Evolutionary conservation across 208 protist species (phyloP).

Genomic region (Leishmania turanica): DNA sequence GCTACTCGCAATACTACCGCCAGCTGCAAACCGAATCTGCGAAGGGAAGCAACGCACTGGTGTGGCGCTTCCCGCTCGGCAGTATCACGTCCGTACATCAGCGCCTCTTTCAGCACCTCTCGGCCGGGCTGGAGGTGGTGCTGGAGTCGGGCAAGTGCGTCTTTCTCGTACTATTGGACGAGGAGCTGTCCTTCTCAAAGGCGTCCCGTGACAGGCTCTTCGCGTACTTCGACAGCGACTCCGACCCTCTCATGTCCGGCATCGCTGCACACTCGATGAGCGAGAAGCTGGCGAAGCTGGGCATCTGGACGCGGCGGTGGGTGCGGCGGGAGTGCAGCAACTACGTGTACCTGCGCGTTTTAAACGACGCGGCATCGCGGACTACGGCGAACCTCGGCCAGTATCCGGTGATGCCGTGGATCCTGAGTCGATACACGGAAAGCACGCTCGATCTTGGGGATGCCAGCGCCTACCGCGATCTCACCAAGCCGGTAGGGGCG

Average conservation of each 20-base stretch:
- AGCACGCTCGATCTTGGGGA: slow-evolving; percentile 76
- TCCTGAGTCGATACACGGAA: slow-evolving; percentile 83
- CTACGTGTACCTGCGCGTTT: slow-evolving; percentile 86
- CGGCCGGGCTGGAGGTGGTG: slow-evolving; percentile 60
- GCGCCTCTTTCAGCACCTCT: slow-evolving; percentile 73
- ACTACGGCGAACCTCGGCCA: slow-evolving; percentile 92
- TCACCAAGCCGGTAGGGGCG: slow-evolving; percentile 96
- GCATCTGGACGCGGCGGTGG: slow-evolving; percentile 67
- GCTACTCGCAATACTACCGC: slow-evolving; percentile 80
- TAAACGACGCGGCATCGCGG: slow-evolving; percentile 92
- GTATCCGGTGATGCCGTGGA: slow-evolving; percentile 96
- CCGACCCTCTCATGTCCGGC: slow-evolving; percentile 35
- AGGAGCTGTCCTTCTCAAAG: slow-evolving; percentile 69
- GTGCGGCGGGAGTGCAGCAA: slow-evolving; percentile 84
- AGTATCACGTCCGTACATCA: slow-evolving; percentile 51
- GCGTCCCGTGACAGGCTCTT: slow-evolving; percentile 41
- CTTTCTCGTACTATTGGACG: slow-evolving; percentile 67
- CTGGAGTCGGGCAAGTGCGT: slow-evolving; percentile 59
- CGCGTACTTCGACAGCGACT: slow-evolving; percentile 24
- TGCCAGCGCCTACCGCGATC: slow-evolving; percentile 81
- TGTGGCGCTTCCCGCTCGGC: slow-evolving; percentile 62
- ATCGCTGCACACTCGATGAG: slow-evolving; percentile 40
- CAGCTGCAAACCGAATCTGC: slow-evolving; percentile 56
- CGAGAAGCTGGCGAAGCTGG: slow-evolving; percentile 42
- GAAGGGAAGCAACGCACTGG: slow-evolving; percentile 39